These are phyloP conservation scores for Aaosphaeria arxii DNA, from an alignment of 2,329 filamentous ascomycete genomes.

Conservation along the genomic window DNA sequence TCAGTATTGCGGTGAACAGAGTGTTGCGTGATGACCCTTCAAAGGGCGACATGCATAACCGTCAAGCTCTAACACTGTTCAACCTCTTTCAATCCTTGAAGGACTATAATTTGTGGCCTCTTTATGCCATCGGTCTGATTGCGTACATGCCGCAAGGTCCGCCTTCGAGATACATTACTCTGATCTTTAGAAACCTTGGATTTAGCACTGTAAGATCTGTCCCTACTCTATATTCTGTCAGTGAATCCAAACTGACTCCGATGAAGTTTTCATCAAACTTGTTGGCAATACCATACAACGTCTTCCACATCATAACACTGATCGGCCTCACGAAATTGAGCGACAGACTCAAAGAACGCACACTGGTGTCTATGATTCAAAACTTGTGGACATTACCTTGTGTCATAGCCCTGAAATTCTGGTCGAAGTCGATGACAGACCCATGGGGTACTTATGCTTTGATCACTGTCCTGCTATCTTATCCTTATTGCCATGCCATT, in stretches of 20 bases:
- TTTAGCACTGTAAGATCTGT: conserved; percentile 44
- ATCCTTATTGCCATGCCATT: conserved; percentile 44
- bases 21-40: conserved; percentile 56
- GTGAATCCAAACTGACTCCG: conserved; percentile 36
- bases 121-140: conserved; percentile 50
- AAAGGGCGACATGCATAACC: conserved; percentile 53
- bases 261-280: not conserved
- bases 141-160: conserved; percentile 35
- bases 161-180: conserved; percentile 37
- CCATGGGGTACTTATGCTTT: conserved; percentile 40
- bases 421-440: conserved; percentile 24
- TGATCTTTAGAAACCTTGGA: conserved; percentile 38
- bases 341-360: conserved; percentile 51
- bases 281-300: not conserved
- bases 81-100: conserved; percentile 18
- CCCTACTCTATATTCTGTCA: conserved; percentile 60
- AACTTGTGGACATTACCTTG: conserved; percentile 44
- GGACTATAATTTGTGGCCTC: conserved; percentile 32
- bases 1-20: conserved; percentile 61
- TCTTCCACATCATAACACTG: conserved; percentile 47
- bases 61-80: conserved; percentile 18
- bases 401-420: conserved; percentile 22
- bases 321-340: conserved; percentile 37
- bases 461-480: conserved; percentile 37
- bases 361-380: conserved; percentile 45